Base-by-base conservation (phyloP, 2,329 filamentous ascomycete species). In the Fusarium armeniacum region DNA sequence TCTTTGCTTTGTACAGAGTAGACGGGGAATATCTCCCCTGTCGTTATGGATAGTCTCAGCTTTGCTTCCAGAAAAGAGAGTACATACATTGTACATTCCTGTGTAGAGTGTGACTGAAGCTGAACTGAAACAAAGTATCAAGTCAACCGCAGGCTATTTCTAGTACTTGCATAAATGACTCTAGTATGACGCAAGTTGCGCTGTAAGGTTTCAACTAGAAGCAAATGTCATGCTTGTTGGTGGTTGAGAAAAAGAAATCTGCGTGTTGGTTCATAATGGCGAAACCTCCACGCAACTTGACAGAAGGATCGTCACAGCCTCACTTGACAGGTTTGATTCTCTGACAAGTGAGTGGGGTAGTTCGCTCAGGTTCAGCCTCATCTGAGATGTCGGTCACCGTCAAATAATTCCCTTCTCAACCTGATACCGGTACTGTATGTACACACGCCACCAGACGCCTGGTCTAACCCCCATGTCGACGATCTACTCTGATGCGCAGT, bases 381-480 rank as follows among this genome's bases (percentile, higher is more conserved):
- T 44, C 18, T 67, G 52, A 58, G 52, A 33, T 63, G 30, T 63
- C 52, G 22, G 15, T 33, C 43, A 7, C 5, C 12, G 24, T 33
- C 30, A 49, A 43, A 38, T 6, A 18, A 30, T 35, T 22, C 11
- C 43, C 24, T 28, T 46, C 18, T 22, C 28, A 22, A 60, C 26
- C 16, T n/a, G 41, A 44, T 26, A 44, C 22, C 18, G 41, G 41
- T 44, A 44, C 41, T 18, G 16, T 44, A 43, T 10, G 20, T 41
- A 43, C 15, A 22, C 22, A 43, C 24, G 38, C 33, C 49, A 35
- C 35, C 40, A 20, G n/a, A 22, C 3, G 36, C n/a, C 33, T 18
- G 9, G 28, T n/a, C 16, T 36, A 35, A 30, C 35, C 36, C 36
- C 67, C 67, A 64, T 70, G 67, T 38, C 28, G 57, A 40, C 58